Percentiles rank a stretch among this genome's conserved stretches.
These are phyloP conservation scores for Saccharomycopsis vini DNA, from an alignment of 805 yeast genomes.

Conservation along the genomic window DNA sequence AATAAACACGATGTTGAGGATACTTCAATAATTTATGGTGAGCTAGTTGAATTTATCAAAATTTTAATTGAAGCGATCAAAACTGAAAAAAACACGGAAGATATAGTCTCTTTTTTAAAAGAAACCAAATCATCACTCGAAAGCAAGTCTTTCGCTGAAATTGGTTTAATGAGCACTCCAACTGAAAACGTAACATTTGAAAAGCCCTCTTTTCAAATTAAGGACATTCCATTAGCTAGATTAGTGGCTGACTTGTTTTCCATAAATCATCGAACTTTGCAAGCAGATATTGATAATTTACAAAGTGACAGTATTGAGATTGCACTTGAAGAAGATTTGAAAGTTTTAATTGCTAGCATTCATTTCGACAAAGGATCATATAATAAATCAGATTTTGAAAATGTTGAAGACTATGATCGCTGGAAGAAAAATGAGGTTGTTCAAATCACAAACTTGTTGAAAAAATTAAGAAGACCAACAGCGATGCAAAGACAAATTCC, in stretches of 20 bases:
- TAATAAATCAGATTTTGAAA: slow-evolving; percentile 30
- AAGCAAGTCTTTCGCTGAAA: background rate
- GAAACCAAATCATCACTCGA: slow-evolving; percentile 2
- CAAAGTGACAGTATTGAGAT: slow-evolving; percentile 33
- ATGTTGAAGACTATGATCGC: slow-evolving; percentile 25
- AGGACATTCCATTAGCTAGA: slow-evolving; percentile 47
- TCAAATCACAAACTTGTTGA: slow-evolving; percentile 26
- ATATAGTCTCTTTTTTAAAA: slow-evolving; percentile 32
- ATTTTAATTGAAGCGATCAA: slow-evolving; percentile 31
- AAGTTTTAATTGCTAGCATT: slow-evolving; percentile 17
- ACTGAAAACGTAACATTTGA: slow-evolving; percentile 24
- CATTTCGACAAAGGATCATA: slow-evolving; percentile 27
- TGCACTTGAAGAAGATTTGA: slow-evolving; percentile 27
- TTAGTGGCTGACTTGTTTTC: slow-evolving; percentile 41
- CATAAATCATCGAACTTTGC: slow-evolving; percentile 40
- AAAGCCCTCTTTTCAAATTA: slow-evolving; percentile 43
- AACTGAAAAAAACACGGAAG: slow-evolving; percentile 25
- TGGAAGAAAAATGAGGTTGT: slow-evolving; percentile 36
- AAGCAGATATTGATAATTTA: slow-evolving; percentile 40
- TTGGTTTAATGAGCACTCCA: slow-evolving; percentile 25
- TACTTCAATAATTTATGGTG: slow-evolving; percentile 6
- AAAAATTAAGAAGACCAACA: slow-evolving; percentile 19
- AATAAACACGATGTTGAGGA: slow-evolving; percentile 8
- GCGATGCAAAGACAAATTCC: slow-evolving; percentile 10
- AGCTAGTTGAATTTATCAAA: slow-evolving; percentile 24